phyloP scores from a whole-genome alignment of 2,329 filamentous ascomycete species.

The Macroventuria anomochaeta region DNA sequence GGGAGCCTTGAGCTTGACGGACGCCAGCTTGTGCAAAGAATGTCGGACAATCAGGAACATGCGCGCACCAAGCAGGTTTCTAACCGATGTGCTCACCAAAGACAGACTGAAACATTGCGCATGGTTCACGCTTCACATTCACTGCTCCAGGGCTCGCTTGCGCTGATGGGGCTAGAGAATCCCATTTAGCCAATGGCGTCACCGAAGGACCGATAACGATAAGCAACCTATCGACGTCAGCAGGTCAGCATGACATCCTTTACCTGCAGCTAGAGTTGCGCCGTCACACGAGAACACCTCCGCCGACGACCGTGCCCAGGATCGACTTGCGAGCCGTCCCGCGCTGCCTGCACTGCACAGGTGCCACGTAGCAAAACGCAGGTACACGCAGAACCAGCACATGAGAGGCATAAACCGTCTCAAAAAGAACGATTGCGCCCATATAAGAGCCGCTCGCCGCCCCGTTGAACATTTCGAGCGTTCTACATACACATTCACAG shows the following conservation, averaged over 20 bases:
- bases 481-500: slow-evolving; percentile 26
- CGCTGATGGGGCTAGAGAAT: slow-evolving; percentile 10
- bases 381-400: slow-evolving; percentile 41
- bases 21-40: slow-evolving; percentile 7
- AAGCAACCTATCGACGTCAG: slow-evolving; percentile 24
- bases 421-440: slow-evolving; percentile 22
- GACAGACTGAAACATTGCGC: slow-evolving; percentile 20
- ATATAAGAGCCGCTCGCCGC: slow-evolving; percentile 35
- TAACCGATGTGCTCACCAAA: slow-evolving; percentile 11
- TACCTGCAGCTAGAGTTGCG: slow-evolving; percentile 39
- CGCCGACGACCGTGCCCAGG: slow-evolving; percentile 39
- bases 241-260: slow-evolving; percentile 24
- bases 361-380: slow-evolving; percentile 48
- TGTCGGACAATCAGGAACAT: slow-evolving; percentile 24
- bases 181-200: slow-evolving; percentile 31
- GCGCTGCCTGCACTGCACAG: slow-evolving; percentile 43
- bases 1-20: background rate
- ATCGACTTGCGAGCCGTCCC: slow-evolving; percentile 47
- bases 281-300: slow-evolving; percentile 32
- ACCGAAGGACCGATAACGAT: slow-evolving; percentile 31
- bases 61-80: slow-evolving; percentile 24
- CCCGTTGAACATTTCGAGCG: slow-evolving; percentile 19
- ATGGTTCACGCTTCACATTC: slow-evolving; percentile 10
- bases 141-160: slow-evolving; percentile 23
- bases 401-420: slow-evolving; percentile 33